Base-by-base conservation (phyloP, 2,329 filamentous ascomycete genomes). In the Monosporascus cannonballus region DNA sequence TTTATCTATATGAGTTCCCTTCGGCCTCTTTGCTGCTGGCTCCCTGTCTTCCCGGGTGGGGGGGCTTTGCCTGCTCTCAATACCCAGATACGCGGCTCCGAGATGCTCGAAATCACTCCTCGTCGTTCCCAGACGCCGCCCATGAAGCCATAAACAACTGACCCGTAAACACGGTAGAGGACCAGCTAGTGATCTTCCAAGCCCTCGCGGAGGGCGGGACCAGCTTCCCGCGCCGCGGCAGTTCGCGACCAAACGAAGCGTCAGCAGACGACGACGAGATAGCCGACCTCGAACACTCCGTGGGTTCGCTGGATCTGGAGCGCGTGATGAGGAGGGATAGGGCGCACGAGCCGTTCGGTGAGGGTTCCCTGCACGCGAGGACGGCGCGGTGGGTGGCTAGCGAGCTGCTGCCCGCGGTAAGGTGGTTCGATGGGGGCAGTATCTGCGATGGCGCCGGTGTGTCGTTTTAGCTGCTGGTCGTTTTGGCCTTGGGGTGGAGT, bases 131-230 rank as follows among this genome's bases (percentile, higher is more conserved):
- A 34, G 30, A 11, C 2, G 30, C 9, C 30, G 4, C 27, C 27
- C 30, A 14, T 5, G 30, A 14, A 34, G 30, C 5, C 9, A 4
- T 34, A 5, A 34, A 34, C 4, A 14, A 14, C 30, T 34, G 11
- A 34, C 4, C 11, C 30, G 30, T 34, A 14, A 34, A 34, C 30
- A 34, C 30, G 30, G 30, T 14, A 34, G 30, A 85, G 65, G 83
- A 85, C 64, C 83, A 86, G 64, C 60, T 86, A 24, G 69, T 85
- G 3, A 70, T 81, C 18, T 83, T 84, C 59, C 82, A 86, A 64
- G 78, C 78, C 4, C 67, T 86, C 9, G 77, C 79, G 1, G 71
- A 76, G 14, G 81, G 79, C 0, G 69, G 63, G 49, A 80, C 80
- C 11, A 75, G 71, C 3, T 76, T 81, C 53, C 71, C 69, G 20